phyloP scores from a whole-genome alignment of 306 rosid genomes.

The Acacia melanoxylon region DNA sequence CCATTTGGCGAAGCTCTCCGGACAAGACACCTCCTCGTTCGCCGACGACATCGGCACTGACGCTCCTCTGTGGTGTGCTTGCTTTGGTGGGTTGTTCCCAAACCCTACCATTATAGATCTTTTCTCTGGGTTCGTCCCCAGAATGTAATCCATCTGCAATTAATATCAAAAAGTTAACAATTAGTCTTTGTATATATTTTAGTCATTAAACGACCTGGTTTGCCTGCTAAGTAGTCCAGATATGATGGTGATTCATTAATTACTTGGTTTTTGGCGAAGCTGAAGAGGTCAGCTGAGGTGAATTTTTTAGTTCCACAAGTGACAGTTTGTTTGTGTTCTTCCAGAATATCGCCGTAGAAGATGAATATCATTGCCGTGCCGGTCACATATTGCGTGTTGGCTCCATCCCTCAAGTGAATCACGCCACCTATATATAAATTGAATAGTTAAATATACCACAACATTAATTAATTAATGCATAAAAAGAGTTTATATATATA shows the following conservation, averaged over 20 bases:
- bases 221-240: too few relatives aligned
- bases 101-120: conserved; percentile 90
- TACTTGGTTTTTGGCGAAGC: conserved; percentile 77
- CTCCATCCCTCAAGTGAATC: conserved; percentile 82
- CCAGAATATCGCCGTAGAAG: conserved; percentile 65
- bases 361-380: conserved; percentile 55
- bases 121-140: conserved; percentile 68
- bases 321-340: conserved; percentile 44
- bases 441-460: background rate
- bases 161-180: background rate
- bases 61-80: conserved; percentile 91
- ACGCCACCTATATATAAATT: conserved; percentile 51
- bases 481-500: background rate
- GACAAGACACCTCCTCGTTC: conserved; percentile 30
- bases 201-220: too few relatives aligned
- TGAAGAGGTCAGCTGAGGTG: conserved; percentile 31
- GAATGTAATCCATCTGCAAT: conserved; percentile 67
- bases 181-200: background rate
- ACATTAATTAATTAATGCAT: background rate
- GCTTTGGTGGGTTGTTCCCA: conserved; percentile 67
- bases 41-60: conserved; percentile 47
- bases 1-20: conserved; percentile 56
- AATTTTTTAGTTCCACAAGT: conserved; percentile 52
- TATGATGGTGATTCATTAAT: background rate
- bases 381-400: conserved; percentile 81